Base-by-base conservation (phyloP, 2,329 filamentous ascomycete genomes). In the Trichoderma aggressivum region DNA sequence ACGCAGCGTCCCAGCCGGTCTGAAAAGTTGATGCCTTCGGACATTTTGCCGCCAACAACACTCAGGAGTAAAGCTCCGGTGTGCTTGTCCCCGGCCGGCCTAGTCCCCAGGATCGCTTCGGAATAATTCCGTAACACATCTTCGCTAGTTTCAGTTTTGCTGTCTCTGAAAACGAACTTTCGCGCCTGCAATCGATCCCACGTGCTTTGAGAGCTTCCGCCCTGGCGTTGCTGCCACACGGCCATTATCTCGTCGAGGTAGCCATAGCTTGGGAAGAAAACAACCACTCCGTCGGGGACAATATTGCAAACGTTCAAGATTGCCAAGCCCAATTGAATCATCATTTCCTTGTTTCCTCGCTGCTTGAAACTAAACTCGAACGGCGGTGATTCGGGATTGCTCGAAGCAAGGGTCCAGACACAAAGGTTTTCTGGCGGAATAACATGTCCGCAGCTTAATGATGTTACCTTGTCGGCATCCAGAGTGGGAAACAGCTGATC, bases 21-120 rank as follows among this genome's bases (percentile, higher is more conserved):
- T 0, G 93, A 95, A 83, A 99, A 99, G 82, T 99, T 99, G 83
- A 99, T 99, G 74, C 96, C 96, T 82, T 99, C 96, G 71, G 93
- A 97, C 82, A 99, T 91, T 75, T 95, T 97, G 16, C 96, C 96
- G 69, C 95, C 95, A 3, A 99, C 91, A 3, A 99, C 94, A 68
- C 94, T 94, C 30, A 99, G 87, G 0, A 99, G 87, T 0, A 98
- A 83, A 0, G 92, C 95, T 0, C 94, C 94, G 61, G 87, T 77
- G 5, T 73, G 63, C 16, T 73, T 76, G 53, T 69, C 73, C 6
- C 72, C 69, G 1, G n/a, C 28, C 5, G 56, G 62, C 80, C 85
- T 53, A 78, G 82, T 75, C 79, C 85, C 82, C 2, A 88, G 77
- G 47, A 98, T 90, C 3, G 91, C 89, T 28, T 86, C 81, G 8